Evolutionary conservation across 2,329 filamentous ascomycete genomes (phyloP).

Genomic region (Pleomassaria siparia): DNA sequence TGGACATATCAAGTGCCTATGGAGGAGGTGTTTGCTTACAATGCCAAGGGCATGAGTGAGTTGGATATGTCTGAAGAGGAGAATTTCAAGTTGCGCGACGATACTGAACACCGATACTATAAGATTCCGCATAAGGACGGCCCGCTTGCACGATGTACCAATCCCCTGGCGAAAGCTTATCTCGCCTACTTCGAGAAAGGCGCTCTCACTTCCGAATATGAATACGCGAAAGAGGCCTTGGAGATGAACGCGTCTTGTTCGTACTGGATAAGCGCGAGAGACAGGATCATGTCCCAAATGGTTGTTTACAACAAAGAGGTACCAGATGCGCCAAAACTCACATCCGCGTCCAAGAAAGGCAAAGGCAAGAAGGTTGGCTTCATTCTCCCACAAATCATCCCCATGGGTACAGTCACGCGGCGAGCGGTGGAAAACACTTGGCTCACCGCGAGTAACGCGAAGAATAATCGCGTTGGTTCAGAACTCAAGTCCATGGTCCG

Average conservation of each 20-base stretch:
- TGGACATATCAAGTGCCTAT: constrained; percentile 85
- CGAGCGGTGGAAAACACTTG: constrained; percentile 96
- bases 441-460: constrained; percentile 97
- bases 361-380: neutral
- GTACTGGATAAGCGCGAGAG: constrained; percentile 96
- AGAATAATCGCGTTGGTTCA: constrained; percentile 91
- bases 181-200: constrained; percentile 89
- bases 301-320: constrained; percentile 79
- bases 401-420: constrained; percentile 96
- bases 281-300: constrained; percentile 92
- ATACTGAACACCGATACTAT: constrained; percentile 71
- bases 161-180: constrained; percentile 89
- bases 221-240: constrained; percentile 89
- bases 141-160: constrained; percentile 78
- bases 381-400: constrained; percentile 61
- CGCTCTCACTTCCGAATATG: constrained; percentile 80
- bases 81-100: constrained; percentile 65
- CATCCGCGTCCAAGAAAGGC: constrained; percentile 23
- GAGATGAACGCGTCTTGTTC: constrained; percentile 99
- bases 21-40: constrained; percentile 65
- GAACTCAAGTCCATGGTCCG: constrained; percentile 97
- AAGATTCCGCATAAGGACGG: constrained; percentile 98
- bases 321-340: constrained; percentile 19
- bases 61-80: constrained; percentile 78
- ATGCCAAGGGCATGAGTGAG: constrained; percentile 68